Evolutionary conservation across 1,284 basidiomycete species (phyloP).

Genomic region (Apiotrichum sp.): DNA sequence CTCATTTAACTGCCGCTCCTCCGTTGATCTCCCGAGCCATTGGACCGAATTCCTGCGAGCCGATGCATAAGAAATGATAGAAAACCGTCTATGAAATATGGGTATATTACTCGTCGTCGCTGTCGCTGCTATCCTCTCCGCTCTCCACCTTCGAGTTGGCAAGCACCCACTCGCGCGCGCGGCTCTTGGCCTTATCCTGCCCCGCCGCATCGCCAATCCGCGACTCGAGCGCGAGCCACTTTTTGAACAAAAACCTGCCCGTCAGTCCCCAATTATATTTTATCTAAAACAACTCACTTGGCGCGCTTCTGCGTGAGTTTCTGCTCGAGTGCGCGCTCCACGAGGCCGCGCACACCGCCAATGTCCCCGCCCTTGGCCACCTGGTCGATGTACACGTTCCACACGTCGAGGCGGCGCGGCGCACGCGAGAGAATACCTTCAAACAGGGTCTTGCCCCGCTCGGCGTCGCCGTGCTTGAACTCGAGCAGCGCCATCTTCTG

Average conservation of each 20-base stretch:
- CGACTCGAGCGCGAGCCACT: slow-evolving; percentile 88
- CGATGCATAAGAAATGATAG: background rate
- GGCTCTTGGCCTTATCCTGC: slow-evolving; percentile 71
- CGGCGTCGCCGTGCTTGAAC: slow-evolving; percentile 88
- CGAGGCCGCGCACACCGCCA: slow-evolving; percentile 68
- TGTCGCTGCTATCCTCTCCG: slow-evolving; percentile 16
- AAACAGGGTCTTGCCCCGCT: slow-evolving; percentile 91
- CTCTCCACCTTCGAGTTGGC: slow-evolving; percentile 33
- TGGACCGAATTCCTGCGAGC: too few species aligned
- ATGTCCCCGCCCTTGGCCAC: slow-evolving; percentile 73
- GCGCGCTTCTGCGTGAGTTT: slow-evolving; percentile 94
- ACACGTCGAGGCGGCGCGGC: slow-evolving; percentile 89
- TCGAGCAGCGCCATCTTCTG: slow-evolving; percentile 91
- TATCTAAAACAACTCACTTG: slow-evolving; percentile 60
- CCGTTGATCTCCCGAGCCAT: too few species aligned
- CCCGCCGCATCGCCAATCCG: slow-evolving; percentile 81
- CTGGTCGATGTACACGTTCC: slow-evolving; percentile 97
- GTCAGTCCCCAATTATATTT: background rate
- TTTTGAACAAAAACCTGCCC: slow-evolving; percentile 83
- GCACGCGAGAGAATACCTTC: slow-evolving; percentile 94
- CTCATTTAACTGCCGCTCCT: too few species aligned
- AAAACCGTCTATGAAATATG: slow-evolving; percentile 8
- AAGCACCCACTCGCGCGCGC: slow-evolving; percentile 72
- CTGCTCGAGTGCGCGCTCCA: slow-evolving; percentile 70
- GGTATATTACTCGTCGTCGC: slow-evolving; percentile 10